phyloP scores from a whole-genome alignment of 2,329 filamentous ascomycete species.

The Epichloe typhina region DNA sequence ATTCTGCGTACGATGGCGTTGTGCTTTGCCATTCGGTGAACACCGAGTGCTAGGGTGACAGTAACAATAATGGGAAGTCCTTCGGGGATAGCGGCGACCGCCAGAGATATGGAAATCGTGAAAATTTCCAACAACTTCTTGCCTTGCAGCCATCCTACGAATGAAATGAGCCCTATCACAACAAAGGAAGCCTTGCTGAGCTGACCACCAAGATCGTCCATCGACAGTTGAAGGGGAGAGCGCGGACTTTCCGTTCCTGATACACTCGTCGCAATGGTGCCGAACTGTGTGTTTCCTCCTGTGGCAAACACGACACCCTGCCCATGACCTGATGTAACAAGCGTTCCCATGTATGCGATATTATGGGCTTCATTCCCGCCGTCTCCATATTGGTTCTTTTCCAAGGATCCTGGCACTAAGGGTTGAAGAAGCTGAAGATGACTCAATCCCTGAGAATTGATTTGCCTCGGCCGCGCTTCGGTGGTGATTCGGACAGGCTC shows the following conservation, averaged over 20 bases:
- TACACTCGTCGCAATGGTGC: slow-evolving; percentile 86
- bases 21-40: slow-evolving; percentile 88
- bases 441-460: slow-evolving; percentile 16
- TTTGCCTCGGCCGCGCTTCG: slow-evolving; percentile 34
- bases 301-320: slow-evolving; percentile 97
- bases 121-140: slow-evolving; percentile 89
- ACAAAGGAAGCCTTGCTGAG: slow-evolving; percentile 93
- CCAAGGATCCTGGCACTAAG: slow-evolving; percentile 25
- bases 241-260: slow-evolving; percentile 91
- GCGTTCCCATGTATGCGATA: slow-evolving; percentile 94
- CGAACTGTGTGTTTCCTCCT: slow-evolving; percentile 86
- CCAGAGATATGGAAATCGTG: slow-evolving; percentile 91
- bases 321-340: slow-evolving; percentile 88
- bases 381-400: slow-evolving; percentile 45
- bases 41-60: slow-evolving; percentile 85
- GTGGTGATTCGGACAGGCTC: slow-evolving; percentile 74
- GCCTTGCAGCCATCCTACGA: slow-evolving; percentile 82
- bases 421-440: slow-evolving; percentile 18
- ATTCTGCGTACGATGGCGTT: slow-evolving; percentile 92
- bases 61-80: slow-evolving; percentile 97
- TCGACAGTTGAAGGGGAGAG: slow-evolving; percentile 85
- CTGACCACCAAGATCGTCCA: slow-evolving; percentile 95
- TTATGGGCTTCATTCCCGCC: slow-evolving; percentile 63
- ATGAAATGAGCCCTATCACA: slow-evolving; percentile 83
- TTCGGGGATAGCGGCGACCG: slow-evolving; percentile 91